Percentiles rank a stretch among this genome's conserved stretches.
phyloP scores from a whole-genome alignment of 768 basidiomycete genomes.

The Lentinula detonsa region DNA sequence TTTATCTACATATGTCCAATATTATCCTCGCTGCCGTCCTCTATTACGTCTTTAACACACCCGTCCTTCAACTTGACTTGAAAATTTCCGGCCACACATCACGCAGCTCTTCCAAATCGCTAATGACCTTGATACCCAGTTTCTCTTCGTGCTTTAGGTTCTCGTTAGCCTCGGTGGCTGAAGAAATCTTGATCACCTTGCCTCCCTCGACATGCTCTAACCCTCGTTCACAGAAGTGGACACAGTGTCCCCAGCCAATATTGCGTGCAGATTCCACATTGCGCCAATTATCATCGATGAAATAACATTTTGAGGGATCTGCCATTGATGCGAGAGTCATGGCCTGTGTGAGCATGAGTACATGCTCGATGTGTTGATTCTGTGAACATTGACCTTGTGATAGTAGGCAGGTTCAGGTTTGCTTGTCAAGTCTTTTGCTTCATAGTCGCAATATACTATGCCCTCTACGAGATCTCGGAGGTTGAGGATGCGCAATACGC shows the following conservation, averaged over 20 bases:
- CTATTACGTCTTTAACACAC: too few relatives aligned
- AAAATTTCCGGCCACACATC: slow-evolving; percentile 75
- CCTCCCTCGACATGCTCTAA: slow-evolving; percentile 61
- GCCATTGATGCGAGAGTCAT: slow-evolving; percentile 52
- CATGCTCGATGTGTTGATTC: not conserved
- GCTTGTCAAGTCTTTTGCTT: slow-evolving; percentile 59
- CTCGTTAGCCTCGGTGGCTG: slow-evolving; percentile 14
- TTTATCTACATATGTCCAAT: too few relatives aligned
- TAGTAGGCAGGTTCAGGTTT: slow-evolving; percentile 80
- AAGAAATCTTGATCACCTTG: slow-evolving; percentile 37
- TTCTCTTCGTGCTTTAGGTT: slow-evolving; percentile 27
- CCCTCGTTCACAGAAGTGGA: slow-evolving; percentile 71
- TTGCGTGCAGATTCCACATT: slow-evolving; percentile 65
- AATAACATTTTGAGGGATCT: slow-evolving; percentile 69
- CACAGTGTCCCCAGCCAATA: slow-evolving; percentile 68
- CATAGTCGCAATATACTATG: slow-evolving; percentile 76
- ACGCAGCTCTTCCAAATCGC: slow-evolving; percentile 60
- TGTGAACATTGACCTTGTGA: slow-evolving; percentile 34
- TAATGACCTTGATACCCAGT: slow-evolving; percentile 45
- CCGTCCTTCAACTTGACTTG: slow-evolving; percentile 12
- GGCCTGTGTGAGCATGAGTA: slow-evolving; percentile 37
- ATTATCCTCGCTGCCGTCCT: too few relatives aligned
- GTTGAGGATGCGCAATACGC: slow-evolving; percentile 70
- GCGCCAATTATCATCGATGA: slow-evolving; percentile 69
- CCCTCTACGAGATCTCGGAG: slow-evolving; percentile 71